Evolutionary conservation across 1,139 yeast species (phyloP).

Genomic region (Suhomyces panamericanus): DNA sequence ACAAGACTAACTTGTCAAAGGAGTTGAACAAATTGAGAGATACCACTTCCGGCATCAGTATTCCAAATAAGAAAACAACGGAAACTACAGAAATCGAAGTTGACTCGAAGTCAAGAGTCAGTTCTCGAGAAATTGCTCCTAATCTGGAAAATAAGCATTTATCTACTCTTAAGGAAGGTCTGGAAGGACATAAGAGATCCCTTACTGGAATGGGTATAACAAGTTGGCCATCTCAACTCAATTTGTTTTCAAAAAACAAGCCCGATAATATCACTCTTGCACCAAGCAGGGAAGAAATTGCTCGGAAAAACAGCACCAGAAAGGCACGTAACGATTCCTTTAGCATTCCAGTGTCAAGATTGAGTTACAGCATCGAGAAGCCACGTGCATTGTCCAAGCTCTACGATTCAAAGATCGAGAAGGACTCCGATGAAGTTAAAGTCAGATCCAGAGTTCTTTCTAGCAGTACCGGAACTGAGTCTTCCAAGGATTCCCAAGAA

Average conservation of each 20-base stretch:
- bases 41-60: conserved; percentile 23
- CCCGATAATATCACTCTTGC: conserved; percentile 36
- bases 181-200: conserved; percentile 4
- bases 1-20: conserved; percentile 23
- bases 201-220: conserved; percentile 9
- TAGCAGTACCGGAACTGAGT: conserved; percentile 2
- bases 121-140: not conserved
- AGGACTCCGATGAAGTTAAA: conserved; percentile 3
- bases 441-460: conserved; percentile 4
- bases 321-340: conserved; percentile 32
- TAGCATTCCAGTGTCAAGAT: conserved; percentile 25
- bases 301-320: conserved; percentile 41
- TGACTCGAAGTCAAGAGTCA: not conserved
- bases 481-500: conserved; percentile 3
- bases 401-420: conserved; percentile 9
- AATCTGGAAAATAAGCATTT: not conserved
- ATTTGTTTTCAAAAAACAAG: conserved; percentile 44
- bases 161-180: not conserved
- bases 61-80: conserved; percentile 1
- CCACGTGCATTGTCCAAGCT: conserved; percentile 15
- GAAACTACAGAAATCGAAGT: not conserved
- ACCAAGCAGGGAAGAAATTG: conserved; percentile 32
- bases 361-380: conserved; percentile 14
- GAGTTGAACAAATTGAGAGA: conserved; percentile 29
- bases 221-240: conserved; percentile 58